Evolutionary conservation across 1,284 basidiomycete species (phyloP), one percentile per base, ranked within the genome.

Genomic region (Ustanciosporium gigantosporum): DNA sequence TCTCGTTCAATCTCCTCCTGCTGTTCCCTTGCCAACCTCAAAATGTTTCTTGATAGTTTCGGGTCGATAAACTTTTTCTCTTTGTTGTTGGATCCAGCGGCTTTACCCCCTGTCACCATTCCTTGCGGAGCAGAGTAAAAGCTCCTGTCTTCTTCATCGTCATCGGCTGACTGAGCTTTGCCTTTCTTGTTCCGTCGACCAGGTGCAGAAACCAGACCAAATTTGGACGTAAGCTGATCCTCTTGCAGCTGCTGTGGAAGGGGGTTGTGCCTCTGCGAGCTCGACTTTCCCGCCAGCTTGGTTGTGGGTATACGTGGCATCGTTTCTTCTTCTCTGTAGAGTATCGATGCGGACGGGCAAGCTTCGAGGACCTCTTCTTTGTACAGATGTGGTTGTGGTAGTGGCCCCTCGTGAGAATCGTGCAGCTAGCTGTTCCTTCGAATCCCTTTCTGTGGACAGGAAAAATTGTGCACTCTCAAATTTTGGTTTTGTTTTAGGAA

Each of bases 21-120:
- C 79, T 98, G 95, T 68, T 90, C 88, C 70, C 86, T 84, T 11
- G 94, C 94, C 46, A 98, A 85, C 73, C 92, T 87, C 68, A 98
- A 88, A 51, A 98, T 97, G 71, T 87, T 89, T 58, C 84, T 83
- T 1, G 91, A 95, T 16, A 88, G 88, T 79, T 90, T 90, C 5
- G 73, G 73, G 35, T 77, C 75, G 44, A 77, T 69, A 53, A 62
- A 74, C 41, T 64, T 67, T 22, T 66, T 64, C 32, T 55, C 49
- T 25, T 47, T 51, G 40, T 55, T 51, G 44, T 56, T 52, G 23
- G 35, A 34, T 17, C 57, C 55, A 15, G 66, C 64, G 2, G 70
- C 46, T 35, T 62, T 72, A 21, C 59, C 58, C 16, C 68, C 70
- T 4, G 51, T 64, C 25, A 74, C 50, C 49, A 71, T 71, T 16